These are phyloP conservation scores for Acorus gramineus DNA, from an alignment of 106 monocot genomes.

Conservation along the genomic window DNA sequence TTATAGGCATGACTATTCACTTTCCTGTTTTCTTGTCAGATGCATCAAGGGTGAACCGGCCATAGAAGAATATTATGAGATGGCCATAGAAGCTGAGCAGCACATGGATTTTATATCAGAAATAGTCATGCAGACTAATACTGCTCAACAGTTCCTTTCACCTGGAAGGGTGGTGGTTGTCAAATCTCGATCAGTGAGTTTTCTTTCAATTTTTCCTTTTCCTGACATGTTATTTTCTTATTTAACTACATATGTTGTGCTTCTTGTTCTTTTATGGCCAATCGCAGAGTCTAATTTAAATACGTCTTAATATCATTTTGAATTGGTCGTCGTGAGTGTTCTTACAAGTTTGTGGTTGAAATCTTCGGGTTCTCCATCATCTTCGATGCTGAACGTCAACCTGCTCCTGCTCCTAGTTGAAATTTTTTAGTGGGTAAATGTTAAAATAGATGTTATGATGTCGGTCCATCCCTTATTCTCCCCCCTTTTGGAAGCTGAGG, in stretches of 20 bases:
- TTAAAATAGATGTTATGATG: too few species aligned
- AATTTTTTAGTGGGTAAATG: too few species aligned
- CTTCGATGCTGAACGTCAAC: too few species aligned
- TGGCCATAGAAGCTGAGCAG: slow-evolving; percentile 59
- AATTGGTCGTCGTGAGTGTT: too few species aligned
- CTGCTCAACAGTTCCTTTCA: slow-evolving; percentile 60
- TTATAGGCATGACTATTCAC: neutral
- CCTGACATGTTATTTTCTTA: neutral
- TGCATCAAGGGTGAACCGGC: slow-evolving; percentile 97
- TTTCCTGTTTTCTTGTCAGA: slow-evolving; percentile 19
- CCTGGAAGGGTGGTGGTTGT: slow-evolving; percentile 84
- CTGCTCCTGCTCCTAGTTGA: too few species aligned
- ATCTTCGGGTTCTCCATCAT: too few species aligned
- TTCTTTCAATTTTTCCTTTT: neutral
- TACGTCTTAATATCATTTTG: too few species aligned
- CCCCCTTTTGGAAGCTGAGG: too few species aligned
- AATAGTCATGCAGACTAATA: slow-evolving; percentile 51
- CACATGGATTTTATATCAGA: slow-evolving; percentile 46
- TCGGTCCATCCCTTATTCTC: too few species aligned
- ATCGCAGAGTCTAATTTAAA: too few species aligned
- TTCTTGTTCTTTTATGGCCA: too few species aligned
- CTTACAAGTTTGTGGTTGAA: too few species aligned
- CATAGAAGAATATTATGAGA: slow-evolving; percentile 81
- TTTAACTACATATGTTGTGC: neutral
- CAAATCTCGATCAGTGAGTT: slow-evolving; percentile 59